Base-by-base conservation (phyloP, 192 early-diverging fungal species). In the Podila epigama region DNA sequence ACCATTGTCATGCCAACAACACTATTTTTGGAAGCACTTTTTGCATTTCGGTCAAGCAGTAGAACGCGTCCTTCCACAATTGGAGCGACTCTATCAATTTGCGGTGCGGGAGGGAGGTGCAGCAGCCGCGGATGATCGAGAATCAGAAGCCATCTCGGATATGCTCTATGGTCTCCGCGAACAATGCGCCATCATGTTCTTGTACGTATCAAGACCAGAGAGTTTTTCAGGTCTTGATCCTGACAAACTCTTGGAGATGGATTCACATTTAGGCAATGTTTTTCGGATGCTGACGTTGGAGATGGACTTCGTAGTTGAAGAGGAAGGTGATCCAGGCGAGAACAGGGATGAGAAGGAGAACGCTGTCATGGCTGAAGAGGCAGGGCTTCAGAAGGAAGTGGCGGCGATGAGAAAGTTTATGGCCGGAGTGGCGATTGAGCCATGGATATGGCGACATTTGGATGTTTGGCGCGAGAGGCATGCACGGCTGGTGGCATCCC, bases 281-380 rank as follows among this genome's bases (percentile, higher is more conserved):
- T 63, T 66, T 27, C 40, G 66, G 40, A 77, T 77, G 73, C 27
- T 77, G 37, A 77, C 73, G 2, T 61, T 77, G 1, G 73, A 77
- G 55, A 58, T 77, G 50, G 65, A 77, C 20, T 77, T 64, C 34
- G 53, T 39, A 9, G 53, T 6, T 29, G 63, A 63, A 15, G 54
- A 25, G 2, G 48, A 53, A 29, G 35, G 36, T 36, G 40, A 22
- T n/a, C 7, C 3, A 4, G 33, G 58, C 3, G 25, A 31, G 33
- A 39, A 59, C 31, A 5, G 18, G 10, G 55, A 29, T 1, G 57
- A 1, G 10, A 13, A 57, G 12, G 54, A 55, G 44, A 48, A 60
- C 27, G 6, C 8, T 4, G 22, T 8, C 36, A 4, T 28, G 13
- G 27, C 16, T 13, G 27, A 5, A 15, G 5, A 16, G 27, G 29